Conservation (phyloP, 2,329 filamentous ascomycete genomes). For the Xylaria sp. region DNA sequence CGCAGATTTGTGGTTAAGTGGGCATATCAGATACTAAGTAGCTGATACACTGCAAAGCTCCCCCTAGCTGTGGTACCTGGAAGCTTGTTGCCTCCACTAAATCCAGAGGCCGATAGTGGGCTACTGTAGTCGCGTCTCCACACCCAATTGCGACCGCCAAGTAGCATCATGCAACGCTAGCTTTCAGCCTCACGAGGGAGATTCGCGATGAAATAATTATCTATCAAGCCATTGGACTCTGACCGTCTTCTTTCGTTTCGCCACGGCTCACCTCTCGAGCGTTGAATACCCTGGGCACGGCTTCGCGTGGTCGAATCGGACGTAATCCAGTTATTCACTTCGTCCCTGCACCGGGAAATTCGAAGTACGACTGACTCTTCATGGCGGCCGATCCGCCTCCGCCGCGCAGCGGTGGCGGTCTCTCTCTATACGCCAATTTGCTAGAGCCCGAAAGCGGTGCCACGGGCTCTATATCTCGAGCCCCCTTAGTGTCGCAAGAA, state of each 20-base stretch:
- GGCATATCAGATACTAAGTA: constrained; percentile 58
- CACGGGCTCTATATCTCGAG: constrained; percentile 77
- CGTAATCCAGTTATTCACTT: background rate
- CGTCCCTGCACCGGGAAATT: background rate
- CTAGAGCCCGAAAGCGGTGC: constrained; percentile 68
- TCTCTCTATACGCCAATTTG: constrained; percentile 87
- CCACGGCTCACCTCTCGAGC: no score
- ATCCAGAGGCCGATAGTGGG: constrained; percentile 1
- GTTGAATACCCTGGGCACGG: background rate
- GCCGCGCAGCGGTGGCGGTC: constrained; percentile 59
- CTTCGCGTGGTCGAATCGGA: background rate
- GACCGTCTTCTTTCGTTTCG: background rate
- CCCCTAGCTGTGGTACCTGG: background rate
- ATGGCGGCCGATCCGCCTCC: constrained; percentile 50
- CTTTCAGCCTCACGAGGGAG: constrained; percentile 10
- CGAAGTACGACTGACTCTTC: background rate
- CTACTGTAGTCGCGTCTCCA: constrained; percentile 4
- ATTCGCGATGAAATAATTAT: background rate
- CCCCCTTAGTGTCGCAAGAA: constrained; percentile 77
- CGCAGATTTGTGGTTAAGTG: no score
- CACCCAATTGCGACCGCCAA: constrained; percentile 19
- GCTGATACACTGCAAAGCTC: background rate
- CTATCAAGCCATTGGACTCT: background rate
- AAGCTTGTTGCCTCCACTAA: constrained; percentile 22
- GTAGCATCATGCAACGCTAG: constrained; percentile 7